Evolutionary conservation across 2,329 filamentous ascomycete genomes (phyloP).

Genomic region (Allantophomopsis lycopodina): DNA sequence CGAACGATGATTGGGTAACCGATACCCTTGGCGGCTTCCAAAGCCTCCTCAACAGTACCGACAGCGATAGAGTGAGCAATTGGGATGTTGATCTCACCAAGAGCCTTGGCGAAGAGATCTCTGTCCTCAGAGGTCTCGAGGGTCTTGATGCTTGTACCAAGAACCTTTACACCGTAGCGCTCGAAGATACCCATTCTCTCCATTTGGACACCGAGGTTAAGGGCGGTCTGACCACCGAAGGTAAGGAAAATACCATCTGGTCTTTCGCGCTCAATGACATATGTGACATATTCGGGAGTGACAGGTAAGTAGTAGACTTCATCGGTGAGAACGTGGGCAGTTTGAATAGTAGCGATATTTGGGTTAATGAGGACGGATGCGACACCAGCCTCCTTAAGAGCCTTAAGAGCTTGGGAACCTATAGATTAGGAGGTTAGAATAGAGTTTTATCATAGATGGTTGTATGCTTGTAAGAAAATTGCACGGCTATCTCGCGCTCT

Average conservation of each 20-base stretch:
- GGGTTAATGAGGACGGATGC: constrained; percentile 90
- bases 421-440: constrained; percentile 5
- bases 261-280: constrained; percentile 91
- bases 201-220: constrained; percentile 96
- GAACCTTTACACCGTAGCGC: constrained; percentile 86
- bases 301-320: constrained; percentile 98
- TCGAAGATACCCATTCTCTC: constrained; percentile 91
- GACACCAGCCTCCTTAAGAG: constrained; percentile 88
- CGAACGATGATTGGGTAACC: constrained; percentile 98
- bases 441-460: too few relatives aligned
- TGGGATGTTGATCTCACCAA: constrained; percentile 95
- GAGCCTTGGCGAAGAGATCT: constrained; percentile 87
- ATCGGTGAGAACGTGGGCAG: constrained; percentile 87
- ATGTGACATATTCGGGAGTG: constrained; percentile 92
- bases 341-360: constrained; percentile 97
- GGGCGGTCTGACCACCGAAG: constrained; percentile 92
- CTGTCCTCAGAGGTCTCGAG: constrained; percentile 91
- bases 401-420: constrained; percentile 95
- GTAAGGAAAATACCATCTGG: constrained; percentile 96
- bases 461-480: too few relatives aligned
- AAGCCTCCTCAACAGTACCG: constrained; percentile 77
- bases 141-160: constrained; percentile 89
- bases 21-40: constrained; percentile 73
- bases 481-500: too few relatives aligned
- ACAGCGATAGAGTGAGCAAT: constrained; percentile 95